Evolutionary conservation across 768 basidiomycete species (phyloP).

Genomic region (Podaxis mareebaensis): DNA sequence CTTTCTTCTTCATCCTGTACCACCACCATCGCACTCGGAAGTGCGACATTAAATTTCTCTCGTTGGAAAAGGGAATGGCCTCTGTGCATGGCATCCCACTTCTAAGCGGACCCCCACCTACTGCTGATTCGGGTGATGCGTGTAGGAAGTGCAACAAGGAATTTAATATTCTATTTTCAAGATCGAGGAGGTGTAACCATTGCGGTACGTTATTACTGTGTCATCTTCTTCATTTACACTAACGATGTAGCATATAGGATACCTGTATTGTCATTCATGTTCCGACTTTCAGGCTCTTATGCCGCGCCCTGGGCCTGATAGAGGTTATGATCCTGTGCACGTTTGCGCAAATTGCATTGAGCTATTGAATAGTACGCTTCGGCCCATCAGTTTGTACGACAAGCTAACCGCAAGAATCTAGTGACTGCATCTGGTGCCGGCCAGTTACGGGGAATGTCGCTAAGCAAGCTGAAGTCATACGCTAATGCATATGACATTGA

Average conservation of each 20-base stretch:
- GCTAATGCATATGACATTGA: conserved; percentile 69
- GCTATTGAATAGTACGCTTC: conserved; percentile 55
- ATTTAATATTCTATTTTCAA: conserved; percentile 65
- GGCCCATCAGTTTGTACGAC: conserved; percentile 6
- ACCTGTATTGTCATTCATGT: conserved; percentile 71
- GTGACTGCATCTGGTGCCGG: conserved; percentile 69
- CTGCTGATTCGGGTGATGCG: conserved; percentile 30
- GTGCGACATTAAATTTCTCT: not conserved
- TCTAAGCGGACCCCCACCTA: conserved; percentile 65
- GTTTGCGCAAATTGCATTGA: conserved; percentile 82
- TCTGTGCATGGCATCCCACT: conserved; percentile 58
- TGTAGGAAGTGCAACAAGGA: conserved; percentile 78
- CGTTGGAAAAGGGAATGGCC: conserved; percentile 10
- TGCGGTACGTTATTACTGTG: conserved; percentile 53
- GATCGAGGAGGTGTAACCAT: conserved; percentile 70
- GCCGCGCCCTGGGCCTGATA: conserved; percentile 54
- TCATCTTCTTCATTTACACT: not conserved
- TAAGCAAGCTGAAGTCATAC: conserved; percentile 69
- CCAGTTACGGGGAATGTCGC: conserved; percentile 53
- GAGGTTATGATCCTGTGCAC: conserved; percentile 63
- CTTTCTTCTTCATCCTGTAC: not conserved
- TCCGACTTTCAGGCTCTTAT: conserved; percentile 77
- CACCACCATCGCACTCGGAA: not conserved
- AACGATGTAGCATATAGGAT: conserved; percentile 44
- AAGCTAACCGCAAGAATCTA: conserved; percentile 27